Evolutionary conservation across 2,329 filamentous ascomycete genomes (phyloP).

Genomic region (Oidium heveae): DNA sequence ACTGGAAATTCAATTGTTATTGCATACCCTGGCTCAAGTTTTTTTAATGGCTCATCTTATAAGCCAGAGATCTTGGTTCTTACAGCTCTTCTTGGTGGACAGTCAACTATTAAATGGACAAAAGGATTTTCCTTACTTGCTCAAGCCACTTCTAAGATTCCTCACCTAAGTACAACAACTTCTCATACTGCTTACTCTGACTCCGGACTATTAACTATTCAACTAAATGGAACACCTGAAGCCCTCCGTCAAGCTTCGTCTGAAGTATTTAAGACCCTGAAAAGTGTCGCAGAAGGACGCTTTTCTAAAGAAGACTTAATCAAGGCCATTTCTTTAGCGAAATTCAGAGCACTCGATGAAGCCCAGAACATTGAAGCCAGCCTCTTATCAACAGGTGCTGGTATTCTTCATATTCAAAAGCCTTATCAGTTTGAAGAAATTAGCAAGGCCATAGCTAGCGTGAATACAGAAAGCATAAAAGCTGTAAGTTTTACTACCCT

Average conservation of each 20-base stretch:
- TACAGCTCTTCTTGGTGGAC: constrained; percentile 65
- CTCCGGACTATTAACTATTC: constrained; percentile 67
- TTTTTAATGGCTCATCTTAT: constrained; percentile 42
- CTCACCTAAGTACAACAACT: constrained; percentile 43
- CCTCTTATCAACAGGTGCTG: constrained; percentile 61
- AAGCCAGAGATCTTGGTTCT: constrained; percentile 82
- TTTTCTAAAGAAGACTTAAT: constrained; percentile 64
- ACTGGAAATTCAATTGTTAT: constrained; percentile 66
- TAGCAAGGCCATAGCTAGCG: constrained; percentile 52
- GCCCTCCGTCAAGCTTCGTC: constrained; percentile 51
- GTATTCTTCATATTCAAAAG: constrained; percentile 58
- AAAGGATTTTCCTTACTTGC: constrained; percentile 75
- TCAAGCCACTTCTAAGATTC: constrained; percentile 44
- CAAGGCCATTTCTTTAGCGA: constrained; percentile 81
- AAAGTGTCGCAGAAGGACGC: constrained; percentile 52
- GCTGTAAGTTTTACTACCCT: constrained; percentile 31
- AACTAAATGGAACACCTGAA: constrained; percentile 48
- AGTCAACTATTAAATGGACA: constrained; percentile 88
- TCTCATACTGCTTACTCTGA: constrained; percentile 77
- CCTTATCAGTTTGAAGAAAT: constrained; percentile 63
- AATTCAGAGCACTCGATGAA: constrained; percentile 70
- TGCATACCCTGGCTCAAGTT: constrained; percentile 76
- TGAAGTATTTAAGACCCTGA: constrained; percentile 56
- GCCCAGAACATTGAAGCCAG: constrained; percentile 55
- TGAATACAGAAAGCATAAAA: constrained; percentile 67